A percentile compares a stretch with the other conserved stretches of the same genome.
phyloP scores from a whole-genome alignment of 495 filamentous ascomycete genomes.

The Elasticomyces elasticus region DNA sequence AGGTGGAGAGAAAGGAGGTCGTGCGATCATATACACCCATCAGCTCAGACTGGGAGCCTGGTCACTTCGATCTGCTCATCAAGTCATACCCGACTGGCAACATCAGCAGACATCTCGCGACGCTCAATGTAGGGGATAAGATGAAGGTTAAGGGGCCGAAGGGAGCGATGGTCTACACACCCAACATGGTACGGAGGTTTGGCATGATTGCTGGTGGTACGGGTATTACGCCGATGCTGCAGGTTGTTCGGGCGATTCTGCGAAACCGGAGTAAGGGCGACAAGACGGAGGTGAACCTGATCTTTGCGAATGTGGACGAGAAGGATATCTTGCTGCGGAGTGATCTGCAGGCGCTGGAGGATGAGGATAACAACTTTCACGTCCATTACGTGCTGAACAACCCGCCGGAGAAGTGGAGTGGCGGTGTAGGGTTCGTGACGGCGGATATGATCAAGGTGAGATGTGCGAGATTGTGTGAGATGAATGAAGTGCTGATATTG shows the following conservation, averaged over 20 bases:
- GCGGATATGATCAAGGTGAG: slow-evolving; percentile 88
- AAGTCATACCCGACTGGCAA: slow-evolving; percentile 96
- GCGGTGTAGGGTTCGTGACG: slow-evolving; percentile 88
- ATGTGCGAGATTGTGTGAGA: background rate
- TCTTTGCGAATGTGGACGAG: slow-evolving; percentile 90
- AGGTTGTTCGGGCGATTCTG: slow-evolving; percentile 84
- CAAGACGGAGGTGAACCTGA: slow-evolving; percentile 77
- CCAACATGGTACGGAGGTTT: slow-evolving; percentile 86
- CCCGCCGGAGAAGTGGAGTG: slow-evolving; percentile 80
- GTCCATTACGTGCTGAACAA: slow-evolving; percentile 95
- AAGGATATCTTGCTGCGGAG: slow-evolving; percentile 91
- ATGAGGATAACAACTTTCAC: slow-evolving; percentile 67
- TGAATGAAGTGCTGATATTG: slow-evolving; percentile 4
- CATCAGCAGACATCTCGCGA: slow-evolving; percentile 83
- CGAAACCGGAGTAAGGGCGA: slow-evolving; percentile 66
- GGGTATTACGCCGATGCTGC: slow-evolving; percentile 96
- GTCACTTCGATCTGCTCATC: slow-evolving; percentile 92
- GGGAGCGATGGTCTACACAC: slow-evolving; percentile 91
- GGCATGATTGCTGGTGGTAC: slow-evolving; percentile 98
- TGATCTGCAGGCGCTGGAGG: slow-evolving; percentile 68
- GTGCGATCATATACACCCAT: slow-evolving; percentile 96
- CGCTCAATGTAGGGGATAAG: slow-evolving; percentile 68
- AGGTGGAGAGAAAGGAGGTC: slow-evolving; percentile 72
- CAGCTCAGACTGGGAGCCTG: slow-evolving; percentile 80
- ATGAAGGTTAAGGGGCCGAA: slow-evolving; percentile 89